These are phyloP conservation scores for Cladosporium cucumerinum DNA, from an alignment of 2,329 filamentous ascomycete species.

Conservation along the genomic window DNA sequence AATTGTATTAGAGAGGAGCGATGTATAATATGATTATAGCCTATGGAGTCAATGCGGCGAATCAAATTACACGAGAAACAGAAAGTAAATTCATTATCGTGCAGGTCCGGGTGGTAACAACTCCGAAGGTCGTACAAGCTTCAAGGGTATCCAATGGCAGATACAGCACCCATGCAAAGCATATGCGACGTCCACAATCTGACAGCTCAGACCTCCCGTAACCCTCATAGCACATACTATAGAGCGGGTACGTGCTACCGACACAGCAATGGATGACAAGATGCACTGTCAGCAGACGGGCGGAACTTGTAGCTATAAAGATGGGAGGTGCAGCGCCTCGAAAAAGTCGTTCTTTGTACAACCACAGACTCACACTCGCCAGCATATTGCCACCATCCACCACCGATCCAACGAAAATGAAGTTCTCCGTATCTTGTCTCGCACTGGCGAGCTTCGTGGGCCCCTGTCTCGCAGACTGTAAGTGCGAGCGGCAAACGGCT, in stretches of 20 bases:
- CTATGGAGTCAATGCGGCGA: neutral
- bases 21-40: neutral
- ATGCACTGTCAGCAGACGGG: neutral
- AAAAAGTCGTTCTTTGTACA: neutral
- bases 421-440: neutral
- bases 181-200: neutral
- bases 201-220: neutral
- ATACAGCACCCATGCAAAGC: neutral
- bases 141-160: neutral
- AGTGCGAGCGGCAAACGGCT: neutral
- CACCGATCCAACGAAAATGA: neutral
- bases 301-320: neutral
- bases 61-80: neutral
- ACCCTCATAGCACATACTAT: neutral
- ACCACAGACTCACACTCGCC: neutral
- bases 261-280: neutral
- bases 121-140: neutral
- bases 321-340: neutral
- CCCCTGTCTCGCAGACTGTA: constrained; percentile 7
- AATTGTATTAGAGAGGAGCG: neutral
- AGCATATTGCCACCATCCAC: neutral
- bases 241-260: neutral
- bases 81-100: neutral
- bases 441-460: neutral
- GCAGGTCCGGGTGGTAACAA: neutral